These are phyloP conservation scores for Trametes elegans DNA, from an alignment of 768 basidiomycete species.

Conservation along the genomic window DNA sequence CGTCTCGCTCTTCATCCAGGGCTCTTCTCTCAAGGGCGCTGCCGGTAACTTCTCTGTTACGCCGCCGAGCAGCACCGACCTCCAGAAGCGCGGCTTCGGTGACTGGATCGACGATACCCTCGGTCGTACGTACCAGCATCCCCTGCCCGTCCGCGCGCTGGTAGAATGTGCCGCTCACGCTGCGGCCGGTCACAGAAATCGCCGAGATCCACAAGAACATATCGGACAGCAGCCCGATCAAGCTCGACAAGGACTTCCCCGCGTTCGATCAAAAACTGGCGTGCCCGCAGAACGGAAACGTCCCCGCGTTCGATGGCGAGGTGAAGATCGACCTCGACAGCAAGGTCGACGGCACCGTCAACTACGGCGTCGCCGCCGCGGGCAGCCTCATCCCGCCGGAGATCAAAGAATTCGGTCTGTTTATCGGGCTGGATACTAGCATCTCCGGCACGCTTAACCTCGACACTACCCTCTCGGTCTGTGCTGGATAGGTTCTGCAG, in stretches of 20 bases:
- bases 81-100: slow-evolving; percentile 14
- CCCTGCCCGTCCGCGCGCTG: too few species aligned
- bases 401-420: slow-evolving; percentile 14
- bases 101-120: slow-evolving; percentile 7
- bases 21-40: slow-evolving; percentile 8
- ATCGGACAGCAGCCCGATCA: slow-evolving; percentile 16
- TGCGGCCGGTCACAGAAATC: too few species aligned
- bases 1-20: slow-evolving; percentile 12
- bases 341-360: slow-evolving; percentile 33
- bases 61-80: neutral
- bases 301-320: slow-evolving; percentile 21
- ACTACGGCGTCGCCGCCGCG: slow-evolving; percentile 39
- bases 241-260: slow-evolving; percentile 20
- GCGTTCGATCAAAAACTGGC: slow-evolving; percentile 21
- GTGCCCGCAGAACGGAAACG: slow-evolving; percentile 20
- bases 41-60: slow-evolving; percentile 12
- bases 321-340: slow-evolving; percentile 28
- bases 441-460: slow-evolving; percentile 40
- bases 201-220: slow-evolving; percentile 20
- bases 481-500: slow-evolving; percentile 1
- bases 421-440: slow-evolving; percentile 36
- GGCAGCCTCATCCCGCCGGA: slow-evolving; percentile 43
- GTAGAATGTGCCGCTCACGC: too few species aligned
- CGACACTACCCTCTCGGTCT: slow-evolving; percentile 37
- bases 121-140: neutral